Base-by-base conservation (phyloP, 305 asterid genomes). In the Lippia alba region DNA sequence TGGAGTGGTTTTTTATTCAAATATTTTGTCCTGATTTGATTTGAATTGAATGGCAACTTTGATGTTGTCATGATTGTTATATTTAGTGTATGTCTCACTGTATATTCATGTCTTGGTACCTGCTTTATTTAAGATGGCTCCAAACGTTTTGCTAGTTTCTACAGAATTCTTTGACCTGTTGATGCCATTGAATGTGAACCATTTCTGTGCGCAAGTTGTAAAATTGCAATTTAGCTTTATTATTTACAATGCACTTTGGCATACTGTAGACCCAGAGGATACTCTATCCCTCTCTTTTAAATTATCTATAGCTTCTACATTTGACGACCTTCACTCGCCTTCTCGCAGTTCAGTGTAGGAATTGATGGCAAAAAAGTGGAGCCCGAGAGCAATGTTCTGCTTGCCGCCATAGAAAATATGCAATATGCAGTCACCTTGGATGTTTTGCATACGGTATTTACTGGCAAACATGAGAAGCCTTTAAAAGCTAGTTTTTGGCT, bases 321-420 rank as follows among this genome's bases (percentile, higher is more conserved):
- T 64, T 30, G n/a, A 30, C 46, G 15, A 24, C 30, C 3, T 24
- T 24, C 30, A 24, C 30, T 24, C 3, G 64, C 50, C 10, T 46
- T 18, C 56, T 50, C 76, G 70, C 91, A 88, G 91, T 74, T 85
- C 60, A 84, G 53, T 68, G 60, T 82, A 51, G 91, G 92, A 70
- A 58, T 77, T 55, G 90, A 88, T 79, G 92, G 92, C 71, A 84
- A 81, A 78, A 88, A 86, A 73, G 56, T 84, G 77, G 95, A 88
- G 64, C 82, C 88, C 18, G 95, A 86, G 78, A 88, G 95, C 78
- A 88, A 88, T 82, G 95, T 88, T 67, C 95, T 88, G 67, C 91
- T 88, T 62, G 95, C 95, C 69, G 82, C 92, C 36, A 84, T 88
- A 53, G 95, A 88, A 76, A 88, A 88, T 81, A 88, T 86, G 95